phyloP scores from a whole-genome alignment of 2,329 filamentous ascomycete species.

The Aspergillus fischeri region DNA sequence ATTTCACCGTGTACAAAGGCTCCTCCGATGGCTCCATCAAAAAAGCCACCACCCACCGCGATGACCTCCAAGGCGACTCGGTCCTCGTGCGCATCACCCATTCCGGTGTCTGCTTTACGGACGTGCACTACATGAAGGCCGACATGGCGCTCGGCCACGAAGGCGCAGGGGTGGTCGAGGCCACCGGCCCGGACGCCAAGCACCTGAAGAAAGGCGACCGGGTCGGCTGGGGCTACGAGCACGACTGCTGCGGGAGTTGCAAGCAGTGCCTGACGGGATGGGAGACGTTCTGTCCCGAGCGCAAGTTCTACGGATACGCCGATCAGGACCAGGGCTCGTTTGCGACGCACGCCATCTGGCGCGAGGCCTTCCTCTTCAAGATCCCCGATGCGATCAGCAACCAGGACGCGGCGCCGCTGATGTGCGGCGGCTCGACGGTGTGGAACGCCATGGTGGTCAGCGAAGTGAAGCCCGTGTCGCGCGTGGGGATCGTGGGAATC shows the following conservation, averaged over 20 bases:
- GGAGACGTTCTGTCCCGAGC: conserved; percentile 30
- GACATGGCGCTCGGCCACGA: conserved; percentile 40
- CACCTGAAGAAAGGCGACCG: conserved; percentile 38
- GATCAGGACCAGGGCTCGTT: conserved; percentile 38
- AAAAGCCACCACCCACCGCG: conserved; percentile 46
- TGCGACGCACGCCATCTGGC: conserved; percentile 36
- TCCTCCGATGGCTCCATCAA: conserved; percentile 54
- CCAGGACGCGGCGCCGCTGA: conserved; percentile 31
- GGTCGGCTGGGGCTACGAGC: conserved; percentile 41
- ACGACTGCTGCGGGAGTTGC: conserved; percentile 37
- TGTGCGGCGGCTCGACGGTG: conserved; percentile 39
- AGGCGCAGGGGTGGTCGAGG: conserved; percentile 33
- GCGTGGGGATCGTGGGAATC: conserved; percentile 68
- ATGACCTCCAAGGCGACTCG: conserved; percentile 31
- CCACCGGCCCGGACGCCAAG: conserved; percentile 27
- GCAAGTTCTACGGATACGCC: conserved; percentile 32
- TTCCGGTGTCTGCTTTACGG: conserved; percentile 64
- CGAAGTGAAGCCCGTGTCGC: conserved; percentile 18
- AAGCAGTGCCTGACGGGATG: conserved; percentile 30
- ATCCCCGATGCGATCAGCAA: conserved; percentile 29
- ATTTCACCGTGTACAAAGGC: conserved; percentile 63
- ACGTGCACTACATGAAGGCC: conserved; percentile 34
- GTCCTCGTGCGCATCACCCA: conserved; percentile 62
- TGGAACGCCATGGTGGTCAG: conserved; percentile 26
- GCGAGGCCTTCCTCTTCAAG: conserved; percentile 35